Base-by-base conservation (phyloP, 768 basidiomycete genomes). In the Rhizopogon roseolus region DNA sequence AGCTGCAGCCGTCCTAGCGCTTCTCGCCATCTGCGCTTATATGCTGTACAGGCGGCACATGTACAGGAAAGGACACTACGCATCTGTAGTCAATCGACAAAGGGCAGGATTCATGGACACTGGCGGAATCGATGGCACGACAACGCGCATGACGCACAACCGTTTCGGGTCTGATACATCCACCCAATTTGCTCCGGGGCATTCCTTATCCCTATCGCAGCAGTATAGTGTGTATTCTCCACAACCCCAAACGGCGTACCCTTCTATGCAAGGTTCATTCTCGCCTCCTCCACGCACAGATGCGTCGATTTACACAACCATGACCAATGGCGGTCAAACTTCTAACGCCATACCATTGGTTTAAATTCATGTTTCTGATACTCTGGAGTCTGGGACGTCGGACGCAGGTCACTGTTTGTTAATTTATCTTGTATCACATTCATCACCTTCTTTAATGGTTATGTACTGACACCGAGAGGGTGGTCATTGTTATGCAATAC, bases 301-400 rank as follows among this genome's bases (percentile, higher is more conserved):
- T n/a, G 51, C 53, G 7, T 17, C 27, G 5, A 55, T 63, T 4
- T 54, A 55, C 36, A 39, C 54, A 6, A 55, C 58, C 36, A 39
- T 52, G 5, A 55, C 58, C 16, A 41, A 46, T 17, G 25, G 29
- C 17, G 27, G 22, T 14, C 9, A 8, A 22, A 61, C 50, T 6
- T 56, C 43, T 17, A 48, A 53, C 19, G 19, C 57, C 17, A 54
- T 67, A 52, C 64, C 64, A 6, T 66, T 66, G 3, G 13, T 66
- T 34, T 66, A 57, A 34, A 2, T 34, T 9, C 19, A 5, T 32
- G 8, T 46, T 34, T 46, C 7, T 5, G 29, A 5, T 32, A 32
- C 7, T 8, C 34, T 32, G 32, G 8, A 32, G 4, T 8, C 34
- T 32, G 32, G 8, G 19, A 32, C 17, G 17, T 46, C 13, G 14